Base-by-base conservation (phyloP, 257 asterid species). In the Nicotiana noctiflora region DNA sequence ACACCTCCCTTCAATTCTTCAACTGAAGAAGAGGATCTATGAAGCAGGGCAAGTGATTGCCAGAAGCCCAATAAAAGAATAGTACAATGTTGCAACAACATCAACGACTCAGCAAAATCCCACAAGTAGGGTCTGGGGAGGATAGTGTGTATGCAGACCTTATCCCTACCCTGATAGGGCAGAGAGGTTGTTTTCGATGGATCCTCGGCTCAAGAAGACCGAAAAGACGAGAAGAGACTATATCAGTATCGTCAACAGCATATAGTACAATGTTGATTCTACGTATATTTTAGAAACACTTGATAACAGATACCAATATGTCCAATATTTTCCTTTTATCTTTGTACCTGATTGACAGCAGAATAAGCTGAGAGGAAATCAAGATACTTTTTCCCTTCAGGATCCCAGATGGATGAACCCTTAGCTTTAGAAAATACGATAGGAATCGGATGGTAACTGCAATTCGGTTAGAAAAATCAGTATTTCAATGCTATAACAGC, bases 301-400 rank as follows among this genome's bases (percentile, higher is more conserved):
- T 21, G 6, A 37, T n/a, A 23, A 29, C 76, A 23, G 64, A 27
- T 23, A 62, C 68, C 62, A 62, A 79, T n/a, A 11, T 37, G 72
- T 37, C 75, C 23, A 60, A 23, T 59, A 60, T 59, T 25, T 46
- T 61, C 14, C 70, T 2, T 65, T 17, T 27, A 8, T 77, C 62
- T 3, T 67, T 13, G 27, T 83, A 93, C 99, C 98, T 95, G 99
- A 90, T 96, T 96, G 65, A 92, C 97, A 72, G 98, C 98, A 80
- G 98, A 95, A 82, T 95, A 95, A 79, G 98, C 97, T 53, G 99
- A 86, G 67, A 96, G 97, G 89, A 96, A 96, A 90, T 96, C 98
- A 21, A 94, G 88, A 86, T 96, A 96, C 85, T 86, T 90, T 78
- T 90, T 92, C 83, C 99, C 98, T 91, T 96, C 98, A 34, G 98